phyloP scores from a whole-genome alignment of 73 alveolate species.

The Chromera velia region DNA sequence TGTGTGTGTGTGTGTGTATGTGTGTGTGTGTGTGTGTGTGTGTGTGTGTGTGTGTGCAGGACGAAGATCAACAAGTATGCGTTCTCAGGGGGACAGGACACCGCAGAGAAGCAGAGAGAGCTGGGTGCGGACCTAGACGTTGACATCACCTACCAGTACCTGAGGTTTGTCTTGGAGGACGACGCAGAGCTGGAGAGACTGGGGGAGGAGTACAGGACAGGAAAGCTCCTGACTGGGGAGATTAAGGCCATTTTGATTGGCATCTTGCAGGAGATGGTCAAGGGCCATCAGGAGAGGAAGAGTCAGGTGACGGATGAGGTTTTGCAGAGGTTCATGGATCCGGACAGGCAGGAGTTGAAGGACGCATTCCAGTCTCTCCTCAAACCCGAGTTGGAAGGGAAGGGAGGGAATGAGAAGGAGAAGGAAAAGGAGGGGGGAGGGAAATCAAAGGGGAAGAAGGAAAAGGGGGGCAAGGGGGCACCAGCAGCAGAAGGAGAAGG shows the following conservation, averaged over 20 bases:
- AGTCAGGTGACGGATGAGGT: too few species aligned
- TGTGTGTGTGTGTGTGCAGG: conserved; percentile 18
- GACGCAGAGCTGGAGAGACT: conserved; percentile 66
- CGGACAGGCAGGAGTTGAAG: neutral
- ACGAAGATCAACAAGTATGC: conserved; percentile 88
- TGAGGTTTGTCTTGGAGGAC: conserved; percentile 67
- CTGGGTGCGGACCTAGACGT: conserved; percentile 87
- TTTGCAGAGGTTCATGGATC: too few species aligned
- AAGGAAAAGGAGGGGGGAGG: neutral
- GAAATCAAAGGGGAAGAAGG: neutral
- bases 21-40: too few species aligned
- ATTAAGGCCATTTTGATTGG: conserved; percentile 51
- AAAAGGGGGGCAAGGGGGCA: too few species aligned
- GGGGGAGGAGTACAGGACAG: conserved; percentile 67
- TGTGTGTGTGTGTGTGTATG: too few species aligned
- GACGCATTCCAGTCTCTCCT: neutral
- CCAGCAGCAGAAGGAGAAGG: too few species aligned
- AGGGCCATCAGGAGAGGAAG: neutral
- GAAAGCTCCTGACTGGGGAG: conserved; percentile 83
- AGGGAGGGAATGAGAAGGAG: neutral
- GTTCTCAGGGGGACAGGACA: conserved; percentile 91
- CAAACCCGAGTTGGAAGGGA: neutral
- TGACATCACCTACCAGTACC: conserved; percentile 72
- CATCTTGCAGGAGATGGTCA: neutral
- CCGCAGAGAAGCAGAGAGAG: conserved; percentile 84